phyloP scores from a whole-genome alignment of 2,329 filamentous ascomycete species.

The Arachnopeziza araneosa region DNA sequence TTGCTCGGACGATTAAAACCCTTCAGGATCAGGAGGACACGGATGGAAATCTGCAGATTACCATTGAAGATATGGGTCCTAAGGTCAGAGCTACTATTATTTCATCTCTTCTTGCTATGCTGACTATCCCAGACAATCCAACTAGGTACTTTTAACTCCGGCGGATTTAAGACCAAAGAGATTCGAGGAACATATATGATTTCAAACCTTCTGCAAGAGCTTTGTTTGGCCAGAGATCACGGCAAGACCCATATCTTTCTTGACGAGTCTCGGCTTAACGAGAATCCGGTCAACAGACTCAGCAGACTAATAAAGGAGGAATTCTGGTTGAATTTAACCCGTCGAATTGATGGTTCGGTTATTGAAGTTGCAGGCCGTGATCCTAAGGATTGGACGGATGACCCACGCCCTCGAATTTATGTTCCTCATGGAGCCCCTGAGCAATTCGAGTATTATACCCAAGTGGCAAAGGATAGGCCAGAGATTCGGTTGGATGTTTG shows the following conservation, averaged over 20 bases:
- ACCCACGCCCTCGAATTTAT: conserved; percentile 88
- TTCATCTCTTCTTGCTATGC: neutral
- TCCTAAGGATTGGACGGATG: conserved; percentile 90
- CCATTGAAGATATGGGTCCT: conserved; percentile 89
- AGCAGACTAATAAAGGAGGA: conserved; percentile 80
- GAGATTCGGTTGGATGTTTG: conserved; percentile 85
- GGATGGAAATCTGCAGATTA: conserved; percentile 93
- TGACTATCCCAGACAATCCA: conserved; percentile 30
- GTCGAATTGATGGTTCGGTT: conserved; percentile 81
- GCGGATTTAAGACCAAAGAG: conserved; percentile 81
- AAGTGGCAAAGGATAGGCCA: conserved; percentile 71
- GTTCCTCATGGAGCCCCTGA: conserved; percentile 78
- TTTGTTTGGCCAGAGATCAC: conserved; percentile 86
- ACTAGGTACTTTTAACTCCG: conserved; percentile 80
- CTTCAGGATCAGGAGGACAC: conserved; percentile 85
- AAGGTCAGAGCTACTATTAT: conserved; percentile 51
- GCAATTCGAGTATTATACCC: conserved; percentile 83
- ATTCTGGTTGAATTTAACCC: conserved; percentile 89
- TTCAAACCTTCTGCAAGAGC: conserved; percentile 91
- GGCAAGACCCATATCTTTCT: conserved; percentile 85
- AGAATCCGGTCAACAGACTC: conserved; percentile 88
- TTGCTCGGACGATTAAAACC: conserved; percentile 74
- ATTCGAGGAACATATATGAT: conserved; percentile 96
- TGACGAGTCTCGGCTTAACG: conserved; percentile 84
- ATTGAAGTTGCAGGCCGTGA: conserved; percentile 83